These are phyloP conservation scores for Conticribra weissflogii DNA, from an alignment of 108 stramenopile species.

Conservation along the genomic window DNA sequence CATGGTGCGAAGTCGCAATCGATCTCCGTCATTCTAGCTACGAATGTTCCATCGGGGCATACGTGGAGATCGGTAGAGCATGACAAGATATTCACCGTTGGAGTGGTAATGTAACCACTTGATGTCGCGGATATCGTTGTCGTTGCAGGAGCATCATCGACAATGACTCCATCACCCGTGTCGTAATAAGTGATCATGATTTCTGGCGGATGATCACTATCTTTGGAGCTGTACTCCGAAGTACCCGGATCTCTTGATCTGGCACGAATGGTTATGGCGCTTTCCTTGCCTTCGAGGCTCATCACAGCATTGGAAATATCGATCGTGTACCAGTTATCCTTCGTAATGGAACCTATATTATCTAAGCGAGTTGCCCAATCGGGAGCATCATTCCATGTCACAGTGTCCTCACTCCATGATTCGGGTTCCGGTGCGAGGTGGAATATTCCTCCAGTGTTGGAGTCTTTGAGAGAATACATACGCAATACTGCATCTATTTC, in stretches of 20 bases:
- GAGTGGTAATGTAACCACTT: too few relatives aligned
- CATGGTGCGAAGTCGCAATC: conserved; percentile 23
- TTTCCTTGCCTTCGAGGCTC: conserved; percentile 24
- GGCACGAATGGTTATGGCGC: conserved; percentile 14
- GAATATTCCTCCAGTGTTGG: conserved; percentile 39
- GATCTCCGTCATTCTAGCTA: conserved; percentile 8
- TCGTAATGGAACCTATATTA: conserved; percentile 22
- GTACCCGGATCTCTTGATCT: conserved; percentile 15
- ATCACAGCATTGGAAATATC: conserved; percentile 27
- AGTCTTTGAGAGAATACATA: conserved; percentile 19
- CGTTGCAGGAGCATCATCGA: background rate
- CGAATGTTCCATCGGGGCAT: conserved; percentile 29
- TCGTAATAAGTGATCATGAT: conserved; percentile 17
- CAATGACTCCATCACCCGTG: background rate
- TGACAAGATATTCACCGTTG: conserved; percentile 7
- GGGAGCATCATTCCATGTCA: conserved; percentile 46
- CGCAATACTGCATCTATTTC: conserved; percentile 22
- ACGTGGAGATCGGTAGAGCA: conserved; percentile 4
- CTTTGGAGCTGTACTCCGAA: conserved; percentile 39
- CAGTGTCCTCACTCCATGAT: conserved; percentile 42
- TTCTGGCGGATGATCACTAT: conserved; percentile 34
- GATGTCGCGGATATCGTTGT: background rate
- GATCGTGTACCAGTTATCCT: conserved; percentile 42
- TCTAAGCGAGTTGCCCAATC: conserved; percentile 19
- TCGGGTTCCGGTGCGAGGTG: conserved; percentile 16